Evolutionary conservation across 768 basidiomycete species (phyloP).

Genomic region (Russula griseocarnosa): DNA sequence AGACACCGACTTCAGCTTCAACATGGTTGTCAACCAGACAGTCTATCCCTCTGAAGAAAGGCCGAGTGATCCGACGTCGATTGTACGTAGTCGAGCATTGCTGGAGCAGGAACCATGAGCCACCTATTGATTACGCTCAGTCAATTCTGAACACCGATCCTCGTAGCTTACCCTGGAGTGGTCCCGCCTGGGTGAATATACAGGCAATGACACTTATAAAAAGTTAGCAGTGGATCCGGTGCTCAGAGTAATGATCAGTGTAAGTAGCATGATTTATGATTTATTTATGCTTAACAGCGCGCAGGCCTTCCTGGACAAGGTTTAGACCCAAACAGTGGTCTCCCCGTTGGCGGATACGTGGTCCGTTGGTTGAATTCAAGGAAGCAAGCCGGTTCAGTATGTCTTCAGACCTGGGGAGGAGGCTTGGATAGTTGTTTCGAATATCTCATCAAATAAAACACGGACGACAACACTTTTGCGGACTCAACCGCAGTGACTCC

Average conservation of each 20-base stretch:
- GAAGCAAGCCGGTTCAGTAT: not conserved
- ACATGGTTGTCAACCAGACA: constrained; percentile 32
- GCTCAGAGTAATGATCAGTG: constrained; percentile 45
- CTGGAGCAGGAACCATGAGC: constrained; percentile 44
- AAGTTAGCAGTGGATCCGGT: constrained; percentile 33
- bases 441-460: constrained; percentile 73
- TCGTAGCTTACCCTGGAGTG: constrained; percentile 58
- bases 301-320: constrained; percentile 53
- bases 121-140: not conserved
- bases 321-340: constrained; percentile 45
- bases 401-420: constrained; percentile 56
- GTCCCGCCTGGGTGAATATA: constrained; percentile 47
- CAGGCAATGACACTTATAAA: constrained; percentile 56
- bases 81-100: constrained; percentile 47
- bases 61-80: constrained; percentile 42
- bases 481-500: constrained; percentile 68
- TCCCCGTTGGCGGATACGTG: not conserved
- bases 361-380: not conserved
- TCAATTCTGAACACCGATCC: not conserved
- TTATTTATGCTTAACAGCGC: constrained; percentile 24
- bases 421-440: constrained; percentile 76
- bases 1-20: constrained; percentile 39
- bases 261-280: constrained; percentile 28
- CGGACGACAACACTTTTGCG: constrained; percentile 55
- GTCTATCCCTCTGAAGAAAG: constrained; percentile 31